Conservation (phyloP, 352 stramenopile genomes). For the Phytophthora hibernalis region DNA sequence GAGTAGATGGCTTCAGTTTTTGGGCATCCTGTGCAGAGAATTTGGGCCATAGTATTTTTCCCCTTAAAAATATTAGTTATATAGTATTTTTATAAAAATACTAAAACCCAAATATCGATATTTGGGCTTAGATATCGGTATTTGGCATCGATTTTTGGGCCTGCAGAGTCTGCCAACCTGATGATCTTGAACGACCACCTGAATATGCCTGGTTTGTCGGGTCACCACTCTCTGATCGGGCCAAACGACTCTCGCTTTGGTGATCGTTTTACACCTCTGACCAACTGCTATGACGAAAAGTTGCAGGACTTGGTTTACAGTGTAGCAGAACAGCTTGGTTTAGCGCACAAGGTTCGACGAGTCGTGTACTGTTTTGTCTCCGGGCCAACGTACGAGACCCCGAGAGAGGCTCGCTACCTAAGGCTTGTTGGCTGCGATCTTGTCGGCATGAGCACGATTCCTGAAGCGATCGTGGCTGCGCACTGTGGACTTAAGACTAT, state of each 20-base stretch:
- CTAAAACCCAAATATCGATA: no score
- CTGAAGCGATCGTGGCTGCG: constrained; percentile 95
- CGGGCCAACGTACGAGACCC: constrained; percentile 97
- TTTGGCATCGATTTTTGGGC: no score
- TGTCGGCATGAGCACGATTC: constrained; percentile 97
- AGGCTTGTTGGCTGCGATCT: constrained; percentile 92
- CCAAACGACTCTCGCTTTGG: constrained; percentile 96
- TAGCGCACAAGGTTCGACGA: constrained; percentile 85
- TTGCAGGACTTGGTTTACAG: constrained; percentile 84
- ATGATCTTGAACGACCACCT: constrained; percentile 98
- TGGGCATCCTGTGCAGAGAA: no score
- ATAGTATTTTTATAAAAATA: no score
- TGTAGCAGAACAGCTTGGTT: constrained; percentile 81
- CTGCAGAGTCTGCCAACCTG: no score
- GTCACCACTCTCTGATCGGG: constrained; percentile 94
- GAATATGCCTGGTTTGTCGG: constrained; percentile 93
- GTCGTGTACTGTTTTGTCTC: constrained; percentile 97
- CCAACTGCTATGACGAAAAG: constrained; percentile 93
- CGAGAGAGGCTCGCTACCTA: constrained; percentile 94
- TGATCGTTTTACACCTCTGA: constrained; percentile 95
- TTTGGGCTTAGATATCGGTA: no score
- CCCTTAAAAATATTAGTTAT: no score
- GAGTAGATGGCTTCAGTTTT: background rate
- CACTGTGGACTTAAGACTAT: constrained; percentile 96
- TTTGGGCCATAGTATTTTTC: no score